Evolutionary conservation across 192 early-diverging fungal genomes (phyloP).

Genomic region (Podila horticola): DNA sequence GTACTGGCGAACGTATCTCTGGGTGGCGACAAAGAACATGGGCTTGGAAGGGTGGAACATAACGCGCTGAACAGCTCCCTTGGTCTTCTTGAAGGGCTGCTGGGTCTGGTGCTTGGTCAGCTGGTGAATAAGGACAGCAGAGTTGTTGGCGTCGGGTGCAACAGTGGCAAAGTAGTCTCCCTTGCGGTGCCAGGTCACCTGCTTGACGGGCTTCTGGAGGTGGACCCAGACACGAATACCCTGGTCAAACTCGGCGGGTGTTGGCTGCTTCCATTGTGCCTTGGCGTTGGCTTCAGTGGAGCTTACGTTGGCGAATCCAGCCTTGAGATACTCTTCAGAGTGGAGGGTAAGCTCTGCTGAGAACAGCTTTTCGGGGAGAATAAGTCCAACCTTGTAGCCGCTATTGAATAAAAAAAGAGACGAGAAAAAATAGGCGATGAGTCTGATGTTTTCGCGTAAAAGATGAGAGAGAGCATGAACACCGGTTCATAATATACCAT

Average conservation of each 20-base stretch:
- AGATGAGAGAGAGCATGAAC: background rate
- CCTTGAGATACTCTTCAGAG: conserved; percentile 56
- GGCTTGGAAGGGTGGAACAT: conserved; percentile 95
- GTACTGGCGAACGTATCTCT: conserved; percentile 94
- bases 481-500: conserved; percentile 21
- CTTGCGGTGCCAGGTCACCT: conserved; percentile 93
- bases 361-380: conserved; percentile 51
- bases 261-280: conserved; percentile 50
- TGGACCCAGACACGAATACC: conserved; percentile 40
- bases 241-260: conserved; percentile 32
- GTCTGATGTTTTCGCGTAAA: background rate
- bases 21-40: conserved; percentile 93
- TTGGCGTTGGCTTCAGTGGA: conserved; percentile 23
- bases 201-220: conserved; percentile 70
- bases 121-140: conserved; percentile 93
- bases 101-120: conserved; percentile 89
- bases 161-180: conserved; percentile 96
- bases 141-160: conserved; percentile 77
- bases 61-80: conserved; percentile 88
- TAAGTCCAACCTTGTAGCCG: conserved; percentile 54
- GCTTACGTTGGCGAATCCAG: conserved; percentile 51
- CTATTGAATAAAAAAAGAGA: conserved; percentile 19
- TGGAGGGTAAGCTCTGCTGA: conserved; percentile 54
- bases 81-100: conserved; percentile 90
- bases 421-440: background rate